A percentile compares a stretch with the other conserved stretches of the same genome.
Conservation (phyloP, 192 early-diverging fungal genomes). For the Entomortierella parvispora region DNA sequence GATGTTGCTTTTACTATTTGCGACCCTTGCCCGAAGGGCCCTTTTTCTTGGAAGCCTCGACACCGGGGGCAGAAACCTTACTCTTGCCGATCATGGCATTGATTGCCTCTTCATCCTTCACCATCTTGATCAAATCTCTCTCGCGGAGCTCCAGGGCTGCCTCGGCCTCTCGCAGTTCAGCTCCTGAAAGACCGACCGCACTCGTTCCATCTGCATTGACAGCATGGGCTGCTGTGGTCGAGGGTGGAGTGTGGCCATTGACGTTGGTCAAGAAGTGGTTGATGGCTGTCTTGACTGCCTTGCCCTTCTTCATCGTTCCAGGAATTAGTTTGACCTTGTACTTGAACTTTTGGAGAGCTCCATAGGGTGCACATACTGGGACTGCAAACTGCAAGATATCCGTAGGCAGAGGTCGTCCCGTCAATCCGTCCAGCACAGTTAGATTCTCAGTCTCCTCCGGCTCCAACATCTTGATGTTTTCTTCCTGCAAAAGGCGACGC, state of each 20-base stretch:
- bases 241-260: conserved; percentile 6
- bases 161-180: conserved; percentile 49
- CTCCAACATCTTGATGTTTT: conserved; percentile 66
- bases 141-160: conserved; percentile 62
- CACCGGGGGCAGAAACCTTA: conserved; percentile 83
- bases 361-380: conserved; percentile 95
- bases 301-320: conserved; percentile 92
- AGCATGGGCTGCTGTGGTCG: conserved; percentile 21
- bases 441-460: conserved; percentile 64
- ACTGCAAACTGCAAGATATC: conserved; percentile 89
- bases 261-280: conserved; percentile 46
- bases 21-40: conserved; percentile 26
- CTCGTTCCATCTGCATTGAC: background rate
- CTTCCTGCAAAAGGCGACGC: conserved; percentile 64
- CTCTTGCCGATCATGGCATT: conserved; percentile 88
- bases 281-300: conserved; percentile 64
- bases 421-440: conserved; percentile 83
- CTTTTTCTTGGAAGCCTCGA: conserved; percentile 75
- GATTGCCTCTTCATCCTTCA: conserved; percentile 88
- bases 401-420: conserved; percentile 75
- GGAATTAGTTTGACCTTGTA: conserved; percentile 96
- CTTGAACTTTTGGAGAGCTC: conserved; percentile 85
- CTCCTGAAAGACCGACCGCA: conserved; percentile 55
- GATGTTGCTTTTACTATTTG: conserved; percentile 8
- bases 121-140: conserved; percentile 79